Conservation (phyloP, 805 yeast species). For the Candida silvatica region DNA sequence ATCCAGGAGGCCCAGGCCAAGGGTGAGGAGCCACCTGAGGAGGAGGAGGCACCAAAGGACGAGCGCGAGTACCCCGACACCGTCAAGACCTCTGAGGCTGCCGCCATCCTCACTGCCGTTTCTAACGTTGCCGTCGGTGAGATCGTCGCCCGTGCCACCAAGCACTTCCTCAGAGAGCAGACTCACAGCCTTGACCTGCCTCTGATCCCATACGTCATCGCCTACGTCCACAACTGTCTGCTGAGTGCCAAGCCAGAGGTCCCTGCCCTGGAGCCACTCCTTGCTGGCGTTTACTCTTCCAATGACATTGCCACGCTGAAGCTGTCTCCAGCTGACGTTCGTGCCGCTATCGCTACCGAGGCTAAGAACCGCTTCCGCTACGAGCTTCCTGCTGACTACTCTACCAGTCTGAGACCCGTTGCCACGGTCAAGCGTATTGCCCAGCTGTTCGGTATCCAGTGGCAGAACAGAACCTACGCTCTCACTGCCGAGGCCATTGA, state of each 20-base stretch:
- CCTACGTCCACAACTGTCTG: slow-evolving; percentile 66
- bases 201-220: slow-evolving; percentile 50
- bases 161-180: slow-evolving; percentile 56
- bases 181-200: slow-evolving; percentile 39
- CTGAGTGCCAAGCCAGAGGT: slow-evolving; percentile 40
- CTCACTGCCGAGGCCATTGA: slow-evolving; percentile 37
- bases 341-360: slow-evolving; percentile 37
- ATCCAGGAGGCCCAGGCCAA: slow-evolving; percentile 14
- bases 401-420: slow-evolving; percentile 24
- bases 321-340: slow-evolving; percentile 34
- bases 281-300: slow-evolving; percentile 32
- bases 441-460: slow-evolving; percentile 77
- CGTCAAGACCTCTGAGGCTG: slow-evolving; percentile 33
- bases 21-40: slow-evolving; percentile 13
- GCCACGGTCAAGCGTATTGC: slow-evolving; percentile 63
- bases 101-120: slow-evolving; percentile 39
- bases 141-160: slow-evolving; percentile 71
- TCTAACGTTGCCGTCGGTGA: slow-evolving; percentile 45
- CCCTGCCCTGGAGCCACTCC: slow-evolving; percentile 34
- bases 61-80: slow-evolving; percentile 24
- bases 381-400: slow-evolving; percentile 43
- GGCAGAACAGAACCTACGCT: slow-evolving; percentile 46
- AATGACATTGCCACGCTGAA: slow-evolving; percentile 34
- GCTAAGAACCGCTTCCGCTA: slow-evolving; percentile 59
- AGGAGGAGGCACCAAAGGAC: slow-evolving; percentile 25